phyloP scores from a whole-genome alignment of 2,329 filamentous ascomycete genomes.

The Ophiostoma fasciatum region DNA sequence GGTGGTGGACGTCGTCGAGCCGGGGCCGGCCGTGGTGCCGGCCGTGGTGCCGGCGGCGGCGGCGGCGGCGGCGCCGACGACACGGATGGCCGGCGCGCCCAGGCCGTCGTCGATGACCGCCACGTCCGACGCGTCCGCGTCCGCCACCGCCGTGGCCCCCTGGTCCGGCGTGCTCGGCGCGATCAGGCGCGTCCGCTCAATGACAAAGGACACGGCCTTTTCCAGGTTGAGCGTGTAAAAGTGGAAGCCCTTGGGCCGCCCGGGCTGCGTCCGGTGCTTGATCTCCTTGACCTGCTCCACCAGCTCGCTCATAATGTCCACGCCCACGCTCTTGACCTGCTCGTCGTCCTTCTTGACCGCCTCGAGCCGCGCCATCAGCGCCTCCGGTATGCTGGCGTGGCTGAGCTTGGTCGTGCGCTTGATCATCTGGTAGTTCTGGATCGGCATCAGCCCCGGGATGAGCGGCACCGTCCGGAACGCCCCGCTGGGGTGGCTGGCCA shows the following conservation, averaged over 20 bases:
- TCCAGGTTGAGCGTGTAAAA: constrained; percentile 96
- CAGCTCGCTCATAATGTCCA: constrained; percentile 73
- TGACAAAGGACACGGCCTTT: constrained; percentile 85
- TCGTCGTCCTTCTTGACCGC: constrained; percentile 66
- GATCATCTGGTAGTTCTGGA: constrained; percentile 94
- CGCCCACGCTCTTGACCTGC: constrained; percentile 63
- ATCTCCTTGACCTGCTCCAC: constrained; percentile 59
- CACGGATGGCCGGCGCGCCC: constrained; percentile 28
- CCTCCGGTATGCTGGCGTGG: constrained; percentile 65
- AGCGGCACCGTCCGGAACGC: constrained; percentile 78
- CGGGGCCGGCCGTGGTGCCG: too few relatives aligned
- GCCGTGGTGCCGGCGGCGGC: constrained; percentile 14
- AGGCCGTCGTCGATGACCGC: constrained; percentile 34
- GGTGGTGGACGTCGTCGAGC: too few relatives aligned
- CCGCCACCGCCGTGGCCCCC: constrained; percentile 19
- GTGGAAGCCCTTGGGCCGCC: constrained; percentile 64
- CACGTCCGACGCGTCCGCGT: constrained; percentile 32
- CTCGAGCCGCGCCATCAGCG: constrained; percentile 55
- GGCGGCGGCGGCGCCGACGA: constrained; percentile 32
- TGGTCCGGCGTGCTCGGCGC: constrained; percentile 35
- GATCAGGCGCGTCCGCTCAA: constrained; percentile 77
- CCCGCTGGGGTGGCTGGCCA: constrained; percentile 71
- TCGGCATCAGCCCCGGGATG: constrained; percentile 90
- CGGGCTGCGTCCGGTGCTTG: constrained; percentile 34
- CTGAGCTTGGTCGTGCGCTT: constrained; percentile 88